Percentiles rank a stretch among this genome's conserved stretches.
phyloP scores from a whole-genome alignment of 2,329 filamentous ascomycete genomes.

The Claviceps paspali region DNA sequence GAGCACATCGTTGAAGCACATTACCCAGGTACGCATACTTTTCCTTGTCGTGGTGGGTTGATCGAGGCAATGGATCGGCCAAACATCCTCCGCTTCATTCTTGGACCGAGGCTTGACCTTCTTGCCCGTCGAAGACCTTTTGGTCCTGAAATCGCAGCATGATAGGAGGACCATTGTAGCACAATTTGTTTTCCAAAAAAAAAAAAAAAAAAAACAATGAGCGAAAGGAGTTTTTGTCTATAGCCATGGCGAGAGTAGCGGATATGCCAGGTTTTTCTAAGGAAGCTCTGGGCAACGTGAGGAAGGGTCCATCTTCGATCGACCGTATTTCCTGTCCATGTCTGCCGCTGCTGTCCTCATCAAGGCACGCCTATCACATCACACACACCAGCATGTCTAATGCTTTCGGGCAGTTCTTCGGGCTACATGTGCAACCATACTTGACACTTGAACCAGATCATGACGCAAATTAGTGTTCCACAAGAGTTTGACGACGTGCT shows the following conservation, averaged over 20 bases:
- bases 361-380: too few relatives aligned
- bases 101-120: background rate
- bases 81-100: slow-evolving; percentile 1
- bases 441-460: background rate
- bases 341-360: too few relatives aligned
- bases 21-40: slow-evolving; percentile 5
- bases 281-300: background rate
- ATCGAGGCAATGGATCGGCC: slow-evolving; percentile 4
- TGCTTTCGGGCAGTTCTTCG: background rate
- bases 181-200: too few relatives aligned
- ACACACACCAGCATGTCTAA: background rate
- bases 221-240: too few relatives aligned
- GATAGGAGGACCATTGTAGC: slow-evolving; percentile 1
- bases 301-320: background rate
- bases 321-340: too few relatives aligned
- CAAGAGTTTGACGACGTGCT: background rate
- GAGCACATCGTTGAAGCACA: slow-evolving; percentile 8
- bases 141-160: slow-evolving; percentile 1
- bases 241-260: too few relatives aligned
- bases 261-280: slow-evolving; percentile 1
- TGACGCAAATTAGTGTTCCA: background rate
- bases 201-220: too few relatives aligned
- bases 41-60: slow-evolving; percentile 1
- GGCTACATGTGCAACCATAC: background rate
- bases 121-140: background rate